Percentiles rank a stretch among this genome's conserved stretches.
These are phyloP conservation scores for Mycena vulgaris DNA, from an alignment of 768 basidiomycete species.

Conservation along the genomic window DNA sequence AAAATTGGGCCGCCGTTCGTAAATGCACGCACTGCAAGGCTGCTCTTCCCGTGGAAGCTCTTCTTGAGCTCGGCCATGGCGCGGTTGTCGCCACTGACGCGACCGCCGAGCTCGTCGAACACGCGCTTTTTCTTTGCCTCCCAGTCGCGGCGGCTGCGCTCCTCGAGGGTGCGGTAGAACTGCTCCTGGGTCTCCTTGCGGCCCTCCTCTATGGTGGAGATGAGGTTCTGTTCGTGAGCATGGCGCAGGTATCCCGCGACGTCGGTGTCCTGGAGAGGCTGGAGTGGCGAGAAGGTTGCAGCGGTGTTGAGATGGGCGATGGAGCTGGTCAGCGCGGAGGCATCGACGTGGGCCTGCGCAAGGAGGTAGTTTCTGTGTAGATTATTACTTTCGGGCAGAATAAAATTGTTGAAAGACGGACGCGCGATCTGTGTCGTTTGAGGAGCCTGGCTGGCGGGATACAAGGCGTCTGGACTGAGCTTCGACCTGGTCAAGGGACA, in stretches of 20 bases:
- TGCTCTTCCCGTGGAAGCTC: slow-evolving; percentile 71
- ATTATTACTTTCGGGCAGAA: slow-evolving; percentile 26
- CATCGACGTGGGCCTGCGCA: slow-evolving; percentile 95
- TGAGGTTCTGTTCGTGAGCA: slow-evolving; percentile 94
- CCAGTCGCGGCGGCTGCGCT: slow-evolving; percentile 86
- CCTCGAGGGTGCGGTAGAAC: slow-evolving; percentile 87
- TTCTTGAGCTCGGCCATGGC: slow-evolving; percentile 74
- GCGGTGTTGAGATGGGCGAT: slow-evolving; percentile 89
- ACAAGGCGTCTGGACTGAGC: slow-evolving; percentile 90
- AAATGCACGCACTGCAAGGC: slow-evolving; percentile 60
- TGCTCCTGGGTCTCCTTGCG: slow-evolving; percentile 87
- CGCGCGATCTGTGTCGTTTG: slow-evolving; percentile 83
- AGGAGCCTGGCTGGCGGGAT: slow-evolving; percentile 74
- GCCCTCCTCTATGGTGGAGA: slow-evolving; percentile 94
- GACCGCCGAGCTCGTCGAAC: slow-evolving; percentile 90
- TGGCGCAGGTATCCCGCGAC: slow-evolving; percentile 95
- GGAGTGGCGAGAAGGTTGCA: slow-evolving; percentile 89
- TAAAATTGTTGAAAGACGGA: slow-evolving; percentile 53
- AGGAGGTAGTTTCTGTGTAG: slow-evolving; percentile 86
- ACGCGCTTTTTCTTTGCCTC: slow-evolving; percentile 91
- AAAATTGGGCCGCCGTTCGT: too few species aligned
- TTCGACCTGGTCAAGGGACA: slow-evolving; percentile 96
- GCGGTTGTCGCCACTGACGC: slow-evolving; percentile 68
- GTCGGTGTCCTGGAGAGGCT: slow-evolving; percentile 94
- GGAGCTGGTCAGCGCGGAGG: slow-evolving; percentile 85